Percentiles rank a stretch among this genome's conserved stretches.
These are phyloP conservation scores for Hyphopichia buzzinii DNA, from an alignment of 1,139 yeast species.

Conservation along the genomic window DNA sequence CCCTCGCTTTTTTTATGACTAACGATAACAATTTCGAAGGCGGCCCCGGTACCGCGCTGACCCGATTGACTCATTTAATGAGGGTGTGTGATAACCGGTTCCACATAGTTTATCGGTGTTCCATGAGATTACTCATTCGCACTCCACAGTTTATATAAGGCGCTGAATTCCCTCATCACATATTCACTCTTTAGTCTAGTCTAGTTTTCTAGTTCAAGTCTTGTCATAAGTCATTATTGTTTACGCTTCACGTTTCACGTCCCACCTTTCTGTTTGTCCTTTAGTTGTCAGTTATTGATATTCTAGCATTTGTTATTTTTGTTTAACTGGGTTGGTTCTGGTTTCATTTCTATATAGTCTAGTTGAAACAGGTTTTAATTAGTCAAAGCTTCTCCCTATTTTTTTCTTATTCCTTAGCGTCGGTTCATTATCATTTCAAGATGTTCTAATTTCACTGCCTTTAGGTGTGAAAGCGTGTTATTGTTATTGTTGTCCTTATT, in stretches of 20 bases:
- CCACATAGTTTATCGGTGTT: no score
- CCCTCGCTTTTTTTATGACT: not conserved
- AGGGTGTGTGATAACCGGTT: no score
- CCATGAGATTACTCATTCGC: not conserved
- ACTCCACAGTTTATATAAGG: not conserved
- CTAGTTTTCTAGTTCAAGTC: not conserved
- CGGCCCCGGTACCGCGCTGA: not conserved
- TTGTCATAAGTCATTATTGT: not conserved
- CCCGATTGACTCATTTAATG: no score
- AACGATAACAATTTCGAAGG: not conserved
- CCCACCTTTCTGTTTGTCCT: no score
- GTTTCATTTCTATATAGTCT: not conserved
- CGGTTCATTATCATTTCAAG: not conserved
- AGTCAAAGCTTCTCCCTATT: not conserved
- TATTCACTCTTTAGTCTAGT: not conserved
- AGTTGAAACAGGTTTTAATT: not conserved
- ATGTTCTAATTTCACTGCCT: not conserved
- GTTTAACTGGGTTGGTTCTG: not conserved
- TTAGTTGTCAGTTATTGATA: not conserved
- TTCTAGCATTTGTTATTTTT: not conserved
- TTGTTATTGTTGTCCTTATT: not conserved
- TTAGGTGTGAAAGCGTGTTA: not conserved
- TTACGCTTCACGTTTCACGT: not conserved
- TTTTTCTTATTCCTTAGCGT: not conserved
- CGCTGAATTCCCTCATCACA: not conserved